Evolutionary conservation across 177 flowering plant genomes (phyloP).

Genomic region (Vitis hybrid): DNA sequence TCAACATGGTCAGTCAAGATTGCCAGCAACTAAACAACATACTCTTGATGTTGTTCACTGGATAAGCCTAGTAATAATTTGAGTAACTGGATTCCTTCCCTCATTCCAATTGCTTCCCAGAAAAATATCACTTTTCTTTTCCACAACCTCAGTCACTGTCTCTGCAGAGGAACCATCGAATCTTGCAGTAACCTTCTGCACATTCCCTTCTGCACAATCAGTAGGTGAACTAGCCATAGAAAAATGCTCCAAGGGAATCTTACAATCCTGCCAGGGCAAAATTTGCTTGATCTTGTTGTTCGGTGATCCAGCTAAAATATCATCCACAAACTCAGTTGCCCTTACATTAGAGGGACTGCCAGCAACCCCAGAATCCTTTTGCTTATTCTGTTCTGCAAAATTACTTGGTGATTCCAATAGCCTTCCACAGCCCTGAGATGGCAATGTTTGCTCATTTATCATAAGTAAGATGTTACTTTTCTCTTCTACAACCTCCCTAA

Average conservation of each 20-base stretch:
- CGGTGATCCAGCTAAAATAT: not conserved
- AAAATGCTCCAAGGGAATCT: too few relatives aligned
- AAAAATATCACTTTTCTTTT: constrained; percentile 20
- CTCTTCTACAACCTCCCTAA: not conserved
- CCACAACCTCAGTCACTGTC: constrained; percentile 2
- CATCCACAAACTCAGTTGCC: constrained; percentile 2
- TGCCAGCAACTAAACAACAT: constrained; percentile 65
- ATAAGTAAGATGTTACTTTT: not conserved
- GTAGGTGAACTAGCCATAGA: too few relatives aligned
- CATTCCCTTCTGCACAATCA: too few relatives aligned
- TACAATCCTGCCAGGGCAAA: too few relatives aligned
- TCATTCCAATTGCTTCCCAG: constrained; percentile 76
- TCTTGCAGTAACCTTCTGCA: too few relatives aligned
- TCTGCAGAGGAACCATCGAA: not conserved
- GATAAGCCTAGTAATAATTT: constrained; percentile 79
- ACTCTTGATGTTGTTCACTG: constrained; percentile 88
- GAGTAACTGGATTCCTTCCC: constrained; percentile 85
- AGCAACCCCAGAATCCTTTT: constrained; percentile 1
- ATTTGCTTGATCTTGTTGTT: too few relatives aligned
- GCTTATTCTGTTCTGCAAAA: not conserved
- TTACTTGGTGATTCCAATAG: constrained; percentile 4
- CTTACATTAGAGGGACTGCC: not conserved
- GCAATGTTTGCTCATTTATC: not conserved
- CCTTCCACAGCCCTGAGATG: constrained; percentile 5
- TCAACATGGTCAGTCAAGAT: constrained; percentile 79